Evolutionary conservation across 768 basidiomycete genomes (phyloP), one percentile per base, ranked within the genome.

Genomic region (Xanthoconium stramineum): DNA sequence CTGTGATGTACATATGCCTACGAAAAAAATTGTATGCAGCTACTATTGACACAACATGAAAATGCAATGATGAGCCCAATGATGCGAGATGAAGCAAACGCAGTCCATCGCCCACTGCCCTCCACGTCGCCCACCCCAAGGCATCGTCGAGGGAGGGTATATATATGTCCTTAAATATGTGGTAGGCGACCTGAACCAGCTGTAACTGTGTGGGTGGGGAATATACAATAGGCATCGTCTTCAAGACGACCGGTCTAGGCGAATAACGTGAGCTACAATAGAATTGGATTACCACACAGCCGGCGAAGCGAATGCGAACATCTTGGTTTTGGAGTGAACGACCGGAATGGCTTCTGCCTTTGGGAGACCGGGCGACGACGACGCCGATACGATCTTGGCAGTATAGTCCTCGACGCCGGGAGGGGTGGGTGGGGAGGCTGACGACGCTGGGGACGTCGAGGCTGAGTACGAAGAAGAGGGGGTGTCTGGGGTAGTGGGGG

Each of bases 301-400:
- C 0, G 84, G 83, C 2, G 79, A 72, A 12, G 86, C 86, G 57
- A 81, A 79, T 0, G 86, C 84, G 43, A 85, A 88, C 78, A 85
- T 85, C 67, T 84, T 82, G 7, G 68, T 65, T 68, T 86, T 86
- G 4, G 66, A 55, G 52, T 81, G 75, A 19, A 68, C 61, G 29
- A 73, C 53, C 0, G 62, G 61, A 1, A 66, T 59, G 0, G 70
- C 46, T 24, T 67, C 70, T 1, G 52, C 58, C n/a, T 59, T 68
- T 8, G 42, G 35, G n/a, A 64, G 57, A 1, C 64, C 68, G 0
- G 30, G 81, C 64, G 40, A 82, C 68, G 36, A 72, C 42, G 61
- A 81, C 61, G 67, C 76, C 33, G 51, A 78, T 61, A 61, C 78
- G 69, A 65, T 84, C 60, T 78, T 78, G 2, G 80, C 79, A 3